A percentile compares a stretch with the other conserved stretches of the same genome.
Evolutionary conservation across 116 monocot species (phyloP).

Genomic region (Phalaenopsis hybrid): DNA sequence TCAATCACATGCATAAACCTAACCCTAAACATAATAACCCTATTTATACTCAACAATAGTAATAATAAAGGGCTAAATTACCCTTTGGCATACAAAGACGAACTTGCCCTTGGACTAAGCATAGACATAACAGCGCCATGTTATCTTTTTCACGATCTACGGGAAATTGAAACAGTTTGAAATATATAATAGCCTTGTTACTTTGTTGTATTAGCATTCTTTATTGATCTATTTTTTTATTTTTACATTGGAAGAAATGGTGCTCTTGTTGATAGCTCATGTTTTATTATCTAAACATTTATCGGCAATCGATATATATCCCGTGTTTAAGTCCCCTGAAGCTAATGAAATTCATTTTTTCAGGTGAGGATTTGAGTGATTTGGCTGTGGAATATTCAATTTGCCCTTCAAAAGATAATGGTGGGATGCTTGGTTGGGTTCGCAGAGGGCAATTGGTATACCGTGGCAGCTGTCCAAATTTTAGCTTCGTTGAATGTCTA

Average conservation of each 20-base stretch:
- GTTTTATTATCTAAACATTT: background rate
- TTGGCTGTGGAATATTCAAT: conserved; percentile 75
- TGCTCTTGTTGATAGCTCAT: background rate
- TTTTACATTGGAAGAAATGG: background rate
- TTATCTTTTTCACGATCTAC: background rate
- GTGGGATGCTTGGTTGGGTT: conserved; percentile 94
- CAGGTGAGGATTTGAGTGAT: conserved; percentile 89
- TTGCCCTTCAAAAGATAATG: conserved; percentile 93
- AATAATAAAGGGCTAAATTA: no score
- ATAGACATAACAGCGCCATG: background rate
- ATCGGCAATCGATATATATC: background rate
- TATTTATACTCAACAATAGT: no score
- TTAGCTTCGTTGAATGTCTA: background rate
- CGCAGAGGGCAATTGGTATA: conserved; percentile 87
- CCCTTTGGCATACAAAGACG: no score
- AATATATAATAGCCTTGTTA: background rate
- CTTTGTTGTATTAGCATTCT: background rate
- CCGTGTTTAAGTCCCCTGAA: background rate
- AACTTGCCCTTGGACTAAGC: no score
- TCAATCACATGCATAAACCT: no score
- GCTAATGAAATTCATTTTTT: conserved; percentile 10
- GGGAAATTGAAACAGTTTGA: background rate
- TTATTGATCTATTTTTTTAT: background rate
- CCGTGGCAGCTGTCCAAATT: no score
- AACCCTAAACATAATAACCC: no score